phyloP scores from a whole-genome alignment of 2,329 filamentous ascomycete species.

The Onygenales sp. region DNA sequence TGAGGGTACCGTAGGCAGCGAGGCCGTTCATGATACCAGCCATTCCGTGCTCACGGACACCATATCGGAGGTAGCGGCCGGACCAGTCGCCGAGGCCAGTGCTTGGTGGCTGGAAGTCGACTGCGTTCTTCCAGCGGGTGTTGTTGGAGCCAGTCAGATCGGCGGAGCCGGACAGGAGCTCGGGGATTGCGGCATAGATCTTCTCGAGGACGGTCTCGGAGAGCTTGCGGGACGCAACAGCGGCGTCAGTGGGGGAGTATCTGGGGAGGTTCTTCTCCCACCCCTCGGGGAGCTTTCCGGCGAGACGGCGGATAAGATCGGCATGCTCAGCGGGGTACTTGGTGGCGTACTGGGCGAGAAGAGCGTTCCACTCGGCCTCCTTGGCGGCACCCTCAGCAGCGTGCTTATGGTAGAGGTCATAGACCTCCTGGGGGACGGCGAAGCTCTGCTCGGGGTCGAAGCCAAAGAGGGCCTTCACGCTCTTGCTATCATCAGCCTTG shows the following conservation, averaged over 20 bases:
- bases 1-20: constrained; percentile 85
- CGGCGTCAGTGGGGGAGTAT: constrained; percentile 77
- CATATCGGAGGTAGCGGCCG: constrained; percentile 66
- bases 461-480: constrained; percentile 89
- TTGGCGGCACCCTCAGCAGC: constrained; percentile 74
- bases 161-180: constrained; percentile 90
- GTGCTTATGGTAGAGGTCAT: constrained; percentile 81
- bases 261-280: constrained; percentile 92
- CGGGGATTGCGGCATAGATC: constrained; percentile 72
- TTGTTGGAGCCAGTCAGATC: constrained; percentile 98
- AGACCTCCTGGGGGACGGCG: constrained; percentile 86
- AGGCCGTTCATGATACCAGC: constrained; percentile 59
- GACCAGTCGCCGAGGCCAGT: constrained; percentile 79
- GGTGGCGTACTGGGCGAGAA: constrained; percentile 75
- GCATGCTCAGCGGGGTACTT: constrained; percentile 69
- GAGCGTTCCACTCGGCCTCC: constrained; percentile 91
- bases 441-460: constrained; percentile 94
- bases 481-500: constrained; percentile 87
- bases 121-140: constrained; percentile 92
- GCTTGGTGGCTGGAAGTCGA: constrained; percentile 91
- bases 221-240: constrained; percentile 88
- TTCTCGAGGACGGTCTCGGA: constrained; percentile 89
- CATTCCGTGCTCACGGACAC: constrained; percentile 45
- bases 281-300: constrained; percentile 78
- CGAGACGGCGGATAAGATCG: constrained; percentile 72